Evolutionary conservation across 768 basidiomycete species (phyloP), one percentile per base, ranked within the genome.

Genomic region (Harrya chromipes): DNA sequence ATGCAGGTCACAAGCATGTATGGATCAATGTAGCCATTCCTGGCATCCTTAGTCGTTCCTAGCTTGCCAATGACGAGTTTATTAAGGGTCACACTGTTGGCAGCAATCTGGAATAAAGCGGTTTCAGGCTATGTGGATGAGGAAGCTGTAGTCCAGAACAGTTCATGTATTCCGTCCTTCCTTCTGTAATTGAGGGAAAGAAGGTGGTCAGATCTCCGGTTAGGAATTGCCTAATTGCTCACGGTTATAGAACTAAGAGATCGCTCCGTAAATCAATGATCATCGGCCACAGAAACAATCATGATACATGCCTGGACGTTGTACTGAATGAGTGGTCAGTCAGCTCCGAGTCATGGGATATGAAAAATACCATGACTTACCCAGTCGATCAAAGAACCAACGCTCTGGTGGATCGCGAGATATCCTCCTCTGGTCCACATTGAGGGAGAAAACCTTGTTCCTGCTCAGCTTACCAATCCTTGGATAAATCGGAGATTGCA

Each of bases 61-160:
- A 79, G 80, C 62, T 82, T 82, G 0, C 80, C 80, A 51, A 82
- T 80, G 49, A 82, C 76, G 49, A 82, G 70, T 59, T 81, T 81
- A 65, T 72, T 54, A 12, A 74, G 64, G 1, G 72, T 49, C 4
- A 81, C 70, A 10, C 78, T 77, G 41, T 63, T 70, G 8, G 70
- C 72, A 16, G 74, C 60, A 58, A 82, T 80, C 62, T 81, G 76
- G 66, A 81, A 75, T 7, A 75, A 65, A 0, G 85, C 74, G 0
- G 83, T 75, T 34, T 82, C 46, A 8, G 87, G 88, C 81, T 81
- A 88, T 35, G 70, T 63, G 46, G 65, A 72, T 4, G 83, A 82
- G 6, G 85, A 87, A 1, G 74, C 63, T 4, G 70, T 80, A 91
- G 77, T 34, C 74, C 76, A 19, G 62, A 43, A 62, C 85, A 87